These are phyloP conservation scores for Debaryomyces fabryi DNA, from an alignment of 1,139 yeast genomes.

Conservation along the genomic window DNA sequence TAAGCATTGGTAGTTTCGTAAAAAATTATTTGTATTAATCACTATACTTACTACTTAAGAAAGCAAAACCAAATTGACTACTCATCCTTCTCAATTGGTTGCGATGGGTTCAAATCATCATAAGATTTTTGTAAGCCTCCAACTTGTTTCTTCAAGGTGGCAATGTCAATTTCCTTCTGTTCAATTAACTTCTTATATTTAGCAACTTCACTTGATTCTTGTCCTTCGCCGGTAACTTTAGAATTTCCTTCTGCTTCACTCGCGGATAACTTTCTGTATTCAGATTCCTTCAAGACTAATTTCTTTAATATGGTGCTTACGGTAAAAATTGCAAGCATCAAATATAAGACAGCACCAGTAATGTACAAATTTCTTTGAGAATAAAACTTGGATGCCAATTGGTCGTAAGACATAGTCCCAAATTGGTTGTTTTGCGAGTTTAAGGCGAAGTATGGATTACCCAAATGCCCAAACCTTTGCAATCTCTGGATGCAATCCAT, in stretches of 20 bases:
- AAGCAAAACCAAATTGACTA: not conserved
- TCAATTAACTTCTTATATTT: conserved; percentile 47
- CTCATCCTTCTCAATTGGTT: conserved; percentile 14
- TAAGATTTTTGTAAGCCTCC: conserved; percentile 55
- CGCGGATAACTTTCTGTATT: conserved; percentile 31
- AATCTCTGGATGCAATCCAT: conserved; percentile 59
- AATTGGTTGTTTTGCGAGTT: conserved; percentile 13
- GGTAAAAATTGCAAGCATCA: conserved; percentile 59
- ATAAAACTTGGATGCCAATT: conserved; percentile 60
- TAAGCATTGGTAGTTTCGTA: not conserved
- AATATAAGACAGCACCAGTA: conserved; percentile 69
- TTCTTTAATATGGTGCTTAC: conserved; percentile 58
- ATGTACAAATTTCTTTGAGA: conserved; percentile 73
- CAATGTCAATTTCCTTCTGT: conserved; percentile 51
- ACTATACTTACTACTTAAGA: not conserved
- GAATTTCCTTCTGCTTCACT: conserved; percentile 16
- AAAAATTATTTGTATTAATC: not conserved
- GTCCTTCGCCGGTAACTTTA: conserved; percentile 16
- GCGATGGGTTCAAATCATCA: conserved; percentile 41
- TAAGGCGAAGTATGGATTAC: conserved; percentile 29
- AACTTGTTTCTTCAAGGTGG: conserved; percentile 55
- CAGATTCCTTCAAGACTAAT: conserved; percentile 58
- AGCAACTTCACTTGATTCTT: conserved; percentile 33
- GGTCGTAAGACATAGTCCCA: conserved; percentile 35
- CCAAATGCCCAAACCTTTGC: conserved; percentile 28